Percentiles rank a stretch among this genome's conserved stretches.
These are phyloP conservation scores for Fusarium phyllophilum DNA, from an alignment of 2,329 filamentous ascomycete species.

Conservation along the genomic window DNA sequence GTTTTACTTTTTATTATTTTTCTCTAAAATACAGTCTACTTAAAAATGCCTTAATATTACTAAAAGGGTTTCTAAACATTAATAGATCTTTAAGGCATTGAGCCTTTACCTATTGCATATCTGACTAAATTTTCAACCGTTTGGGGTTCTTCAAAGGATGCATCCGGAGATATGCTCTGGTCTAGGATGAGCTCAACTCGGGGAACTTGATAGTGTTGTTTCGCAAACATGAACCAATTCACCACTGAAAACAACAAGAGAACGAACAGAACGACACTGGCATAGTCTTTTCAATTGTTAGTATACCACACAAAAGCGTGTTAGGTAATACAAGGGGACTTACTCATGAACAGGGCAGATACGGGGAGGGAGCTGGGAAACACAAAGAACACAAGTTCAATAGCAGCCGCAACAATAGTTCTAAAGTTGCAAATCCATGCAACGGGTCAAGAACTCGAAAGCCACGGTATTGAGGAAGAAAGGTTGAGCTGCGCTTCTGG, in stretches of 20 bases:
- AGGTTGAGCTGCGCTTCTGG: background rate
- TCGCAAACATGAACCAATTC: background rate
- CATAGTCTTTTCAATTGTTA: background rate
- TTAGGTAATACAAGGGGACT: rapidly evolving
- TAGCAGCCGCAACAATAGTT: background rate
- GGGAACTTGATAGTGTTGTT: background rate
- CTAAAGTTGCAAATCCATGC: background rate
- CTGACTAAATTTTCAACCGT: no score
- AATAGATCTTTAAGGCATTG: no score
- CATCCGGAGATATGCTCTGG: background rate
- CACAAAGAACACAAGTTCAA: background rate
- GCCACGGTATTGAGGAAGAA: background rate
- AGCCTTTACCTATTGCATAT: no score
- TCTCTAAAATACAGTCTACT: no score
- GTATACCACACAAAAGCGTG: rapidly evolving
- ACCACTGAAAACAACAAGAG: background rate
- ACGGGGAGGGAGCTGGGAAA: background rate
- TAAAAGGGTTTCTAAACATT: no score
- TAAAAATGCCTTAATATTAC: no score
- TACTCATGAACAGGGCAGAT: background rate
- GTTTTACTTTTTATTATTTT: no score
- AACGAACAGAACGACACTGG: background rate
- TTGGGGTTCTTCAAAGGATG: background rate
- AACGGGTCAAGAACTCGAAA: background rate
- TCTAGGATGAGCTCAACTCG: background rate